These are phyloP conservation scores for Musa balbisiana DNA, from an alignment of 202 grass and related monocot genomes.

Conservation along the genomic window DNA sequence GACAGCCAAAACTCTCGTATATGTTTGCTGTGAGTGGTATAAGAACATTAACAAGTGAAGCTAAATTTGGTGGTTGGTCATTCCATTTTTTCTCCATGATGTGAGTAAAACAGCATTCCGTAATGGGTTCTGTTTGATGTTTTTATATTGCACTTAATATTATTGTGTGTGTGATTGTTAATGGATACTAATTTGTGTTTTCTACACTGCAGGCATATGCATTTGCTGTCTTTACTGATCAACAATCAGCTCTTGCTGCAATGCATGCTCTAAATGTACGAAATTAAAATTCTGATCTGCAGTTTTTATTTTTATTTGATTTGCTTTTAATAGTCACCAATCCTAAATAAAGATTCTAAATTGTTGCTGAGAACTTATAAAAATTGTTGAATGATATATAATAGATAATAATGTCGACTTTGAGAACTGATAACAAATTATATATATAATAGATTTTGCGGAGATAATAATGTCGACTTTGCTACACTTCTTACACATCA, in stretches of 20 bases:
- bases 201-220: conserved; percentile 52
- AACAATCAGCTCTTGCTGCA: conserved; percentile 67
- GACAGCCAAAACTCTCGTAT: too few relatives aligned
- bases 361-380: too few relatives aligned
- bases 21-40: not conserved
- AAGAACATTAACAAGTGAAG: not conserved
- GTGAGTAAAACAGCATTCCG: not conserved
- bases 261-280: conserved; percentile 73
- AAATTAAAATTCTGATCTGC: not conserved
- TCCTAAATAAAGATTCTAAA: not conserved
- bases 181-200: conserved; percentile 6
- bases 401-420: too few relatives aligned
- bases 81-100: not conserved
- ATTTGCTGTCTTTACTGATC: conserved; percentile 82
- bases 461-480: not conserved
- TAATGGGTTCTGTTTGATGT: not conserved
- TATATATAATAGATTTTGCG: not conserved
- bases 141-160: not conserved
- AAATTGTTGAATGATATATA: too few relatives aligned
- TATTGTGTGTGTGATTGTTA: not conserved
- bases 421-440: not conserved
- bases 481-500: not conserved
- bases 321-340: not conserved
- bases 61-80: not conserved
- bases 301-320: not conserved